Evolutionary conservation across 352 stramenopile species (phyloP).

Genomic region (Pythium brassicae): DNA sequence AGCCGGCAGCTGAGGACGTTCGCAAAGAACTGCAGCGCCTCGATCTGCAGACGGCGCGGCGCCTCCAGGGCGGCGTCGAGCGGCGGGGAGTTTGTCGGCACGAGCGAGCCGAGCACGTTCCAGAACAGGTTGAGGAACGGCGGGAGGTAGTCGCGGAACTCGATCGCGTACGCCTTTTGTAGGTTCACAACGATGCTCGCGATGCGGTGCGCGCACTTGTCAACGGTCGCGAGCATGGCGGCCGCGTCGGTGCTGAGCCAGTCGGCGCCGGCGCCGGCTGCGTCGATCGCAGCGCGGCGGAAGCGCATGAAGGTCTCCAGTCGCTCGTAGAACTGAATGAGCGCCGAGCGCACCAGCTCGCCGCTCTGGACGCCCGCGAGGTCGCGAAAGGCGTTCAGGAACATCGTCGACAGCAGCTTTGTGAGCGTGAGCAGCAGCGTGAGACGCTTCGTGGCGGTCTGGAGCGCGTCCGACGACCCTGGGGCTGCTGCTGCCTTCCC

Average conservation of each 20-base stretch:
- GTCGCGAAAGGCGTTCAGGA: conserved; percentile 71
- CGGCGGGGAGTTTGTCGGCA: conserved; percentile 1
- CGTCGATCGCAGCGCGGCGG: conserved; percentile 16
- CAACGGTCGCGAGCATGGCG: conserved; percentile 17
- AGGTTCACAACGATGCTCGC: conserved; percentile 59
- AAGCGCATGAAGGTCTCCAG: conserved; percentile 56
- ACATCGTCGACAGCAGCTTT: conserved; percentile 66
- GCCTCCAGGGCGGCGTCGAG: conserved; percentile 7
- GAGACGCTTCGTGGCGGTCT: conserved; percentile 21
- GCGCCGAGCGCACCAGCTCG: conserved; percentile 45
- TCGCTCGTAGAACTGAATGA: conserved; percentile 73
- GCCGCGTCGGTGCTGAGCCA: background rate
- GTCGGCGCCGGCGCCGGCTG: conserved; percentile 1
- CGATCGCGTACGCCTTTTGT: conserved; percentile 79
- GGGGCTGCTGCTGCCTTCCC: conserved; percentile 10
- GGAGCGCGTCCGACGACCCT: conserved; percentile 10
- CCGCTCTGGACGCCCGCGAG: conserved; percentile 46
- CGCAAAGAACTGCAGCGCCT: conserved; percentile 73
- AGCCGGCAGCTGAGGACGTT: conserved; percentile 79
- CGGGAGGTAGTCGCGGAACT: conserved; percentile 76
- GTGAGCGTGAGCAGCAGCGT: conserved; percentile 41
- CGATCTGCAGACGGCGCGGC: conserved; percentile 50
- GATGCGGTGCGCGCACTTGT: conserved; percentile 68
- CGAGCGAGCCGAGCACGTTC: conserved; percentile 36
- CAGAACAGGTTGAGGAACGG: conserved; percentile 68